A percentile compares a stretch with the other conserved stretches of the same genome.
Evolutionary conservation across 1,284 basidiomycete species (phyloP).

Genomic region (Cutaneotrichosporon sp.): DNA sequence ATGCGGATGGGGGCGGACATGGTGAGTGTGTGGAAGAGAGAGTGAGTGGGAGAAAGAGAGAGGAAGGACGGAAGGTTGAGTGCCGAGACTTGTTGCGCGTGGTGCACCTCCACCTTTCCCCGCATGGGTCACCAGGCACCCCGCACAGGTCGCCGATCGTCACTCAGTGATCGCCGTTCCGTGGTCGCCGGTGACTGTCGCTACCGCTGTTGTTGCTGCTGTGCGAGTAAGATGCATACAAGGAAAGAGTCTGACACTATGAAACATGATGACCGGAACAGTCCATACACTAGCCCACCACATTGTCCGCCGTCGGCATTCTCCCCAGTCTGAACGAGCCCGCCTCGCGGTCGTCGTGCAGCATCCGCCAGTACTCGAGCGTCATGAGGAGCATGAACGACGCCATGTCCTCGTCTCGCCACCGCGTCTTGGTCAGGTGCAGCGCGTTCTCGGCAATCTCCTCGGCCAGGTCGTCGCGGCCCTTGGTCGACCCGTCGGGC

Average conservation of each 20-base stretch:
- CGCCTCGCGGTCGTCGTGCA: slow-evolving; percentile 35
- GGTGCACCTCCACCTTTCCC: background rate
- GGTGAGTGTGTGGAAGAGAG: slow-evolving; percentile 2
- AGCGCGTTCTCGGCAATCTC: slow-evolving; percentile 52
- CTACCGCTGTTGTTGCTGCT: too few relatives aligned
- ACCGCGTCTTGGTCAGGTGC: slow-evolving; percentile 49
- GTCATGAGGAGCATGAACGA: slow-evolving; percentile 47
- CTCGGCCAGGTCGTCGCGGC: slow-evolving; percentile 51
- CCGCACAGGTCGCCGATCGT: background rate
- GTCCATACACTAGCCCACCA: background rate
- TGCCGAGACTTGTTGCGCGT: background rate
- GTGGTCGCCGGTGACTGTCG: background rate
- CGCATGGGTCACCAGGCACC: background rate
- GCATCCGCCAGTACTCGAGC: slow-evolving; percentile 43
- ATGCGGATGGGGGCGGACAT: slow-evolving; percentile 59
- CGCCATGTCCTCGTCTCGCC: slow-evolving; percentile 55
- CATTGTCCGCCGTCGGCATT: background rate
- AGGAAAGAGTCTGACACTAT: background rate
- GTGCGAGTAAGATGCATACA: background rate
- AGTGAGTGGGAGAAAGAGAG: background rate
- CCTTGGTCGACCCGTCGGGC: slow-evolving; percentile 46
- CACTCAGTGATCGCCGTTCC: background rate
- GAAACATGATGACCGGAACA: background rate
- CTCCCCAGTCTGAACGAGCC: slow-evolving; percentile 19
- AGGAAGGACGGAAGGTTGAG: background rate